A percentile compares a stretch with the other conserved stretches of the same genome.
phyloP scores from a whole-genome alignment of 1,284 basidiomycete genomes.

The Melampsora americana region DNA sequence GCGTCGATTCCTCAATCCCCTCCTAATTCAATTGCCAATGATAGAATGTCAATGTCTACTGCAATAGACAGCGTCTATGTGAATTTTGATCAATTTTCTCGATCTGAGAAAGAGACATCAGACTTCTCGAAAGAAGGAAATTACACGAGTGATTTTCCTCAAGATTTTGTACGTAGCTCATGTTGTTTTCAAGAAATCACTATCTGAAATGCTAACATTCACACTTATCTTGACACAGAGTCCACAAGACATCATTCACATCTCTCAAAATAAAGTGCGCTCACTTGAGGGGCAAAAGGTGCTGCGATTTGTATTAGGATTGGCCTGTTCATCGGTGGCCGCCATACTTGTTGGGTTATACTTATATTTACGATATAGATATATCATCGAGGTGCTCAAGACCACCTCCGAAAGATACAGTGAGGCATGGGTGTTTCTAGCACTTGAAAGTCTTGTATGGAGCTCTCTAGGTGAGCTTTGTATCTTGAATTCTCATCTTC shows the following conservation, averaged over 20 bases:
- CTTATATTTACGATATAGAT: slow-evolving; percentile 1
- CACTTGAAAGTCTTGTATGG: slow-evolving; percentile 1
- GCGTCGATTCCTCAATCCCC: background rate
- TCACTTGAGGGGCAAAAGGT: background rate
- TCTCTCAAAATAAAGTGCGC: background rate
- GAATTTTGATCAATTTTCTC: background rate
- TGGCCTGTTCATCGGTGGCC: background rate
- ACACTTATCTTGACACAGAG: background rate
- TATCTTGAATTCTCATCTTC: background rate
- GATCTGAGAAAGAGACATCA: background rate
- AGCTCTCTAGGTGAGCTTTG: background rate
- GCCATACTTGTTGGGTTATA: background rate
- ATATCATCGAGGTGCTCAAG: background rate
- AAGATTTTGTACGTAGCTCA: background rate
- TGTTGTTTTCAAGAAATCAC: background rate
- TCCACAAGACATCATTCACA: background rate
- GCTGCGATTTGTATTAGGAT: background rate
- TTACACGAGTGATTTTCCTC: background rate
- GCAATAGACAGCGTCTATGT: background rate
- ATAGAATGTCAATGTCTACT: background rate
- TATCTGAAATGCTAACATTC: background rate
- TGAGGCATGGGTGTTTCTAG: background rate
- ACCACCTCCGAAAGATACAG: background rate
- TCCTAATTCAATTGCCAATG: background rate
- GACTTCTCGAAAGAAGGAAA: background rate